Evolutionary conservation across 2,329 filamentous ascomycete species (phyloP).

Genomic region (Talaromyces sp.): DNA sequence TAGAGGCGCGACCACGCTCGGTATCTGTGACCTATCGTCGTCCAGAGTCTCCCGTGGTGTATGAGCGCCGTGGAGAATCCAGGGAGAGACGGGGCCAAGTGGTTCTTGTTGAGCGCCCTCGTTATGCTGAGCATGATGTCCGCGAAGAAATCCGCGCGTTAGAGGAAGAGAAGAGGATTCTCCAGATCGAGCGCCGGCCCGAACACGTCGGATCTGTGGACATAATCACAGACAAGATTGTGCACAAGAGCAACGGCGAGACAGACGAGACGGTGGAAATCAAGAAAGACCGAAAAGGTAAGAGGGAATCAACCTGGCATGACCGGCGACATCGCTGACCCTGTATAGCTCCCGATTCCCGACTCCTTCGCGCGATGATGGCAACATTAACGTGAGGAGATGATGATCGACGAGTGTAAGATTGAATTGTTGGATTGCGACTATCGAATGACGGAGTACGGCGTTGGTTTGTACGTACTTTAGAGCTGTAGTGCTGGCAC

Average conservation of each 20-base stretch:
- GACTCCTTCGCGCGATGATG: conserved; percentile 63
- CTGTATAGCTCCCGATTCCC: conserved; percentile 55
- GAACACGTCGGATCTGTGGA: conserved; percentile 21
- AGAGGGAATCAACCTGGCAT: conserved; percentile 40
- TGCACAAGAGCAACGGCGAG: conserved; percentile 32
- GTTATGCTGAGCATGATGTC: conserved; percentile 57
- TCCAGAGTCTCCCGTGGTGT: conserved; percentile 30
- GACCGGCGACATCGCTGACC: not conserved
- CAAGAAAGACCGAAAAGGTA: conserved; percentile 93
- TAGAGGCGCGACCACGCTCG: conserved; percentile 28
- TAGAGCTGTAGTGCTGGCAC: not conserved
- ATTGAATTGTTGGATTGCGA: not conserved
- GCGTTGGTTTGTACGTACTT: conserved; percentile 6
- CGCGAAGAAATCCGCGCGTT: conserved; percentile 65
- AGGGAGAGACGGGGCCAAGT: conserved; percentile 34
- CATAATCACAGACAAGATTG: conserved; percentile 25
- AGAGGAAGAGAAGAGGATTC: conserved; percentile 58
- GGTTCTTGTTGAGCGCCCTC: conserved; percentile 45
- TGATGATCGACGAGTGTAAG: not conserved
- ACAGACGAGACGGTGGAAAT: conserved; percentile 54
- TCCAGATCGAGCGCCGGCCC: conserved; percentile 49
- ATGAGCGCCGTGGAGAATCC: conserved; percentile 23
- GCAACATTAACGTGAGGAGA: conserved; percentile 57
- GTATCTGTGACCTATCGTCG: conserved; percentile 31
- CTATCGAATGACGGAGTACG: not conserved